Evolutionary conservation across 2,329 filamentous ascomycete species (phyloP).

Genomic region (Alternaria triticimaculans): DNA sequence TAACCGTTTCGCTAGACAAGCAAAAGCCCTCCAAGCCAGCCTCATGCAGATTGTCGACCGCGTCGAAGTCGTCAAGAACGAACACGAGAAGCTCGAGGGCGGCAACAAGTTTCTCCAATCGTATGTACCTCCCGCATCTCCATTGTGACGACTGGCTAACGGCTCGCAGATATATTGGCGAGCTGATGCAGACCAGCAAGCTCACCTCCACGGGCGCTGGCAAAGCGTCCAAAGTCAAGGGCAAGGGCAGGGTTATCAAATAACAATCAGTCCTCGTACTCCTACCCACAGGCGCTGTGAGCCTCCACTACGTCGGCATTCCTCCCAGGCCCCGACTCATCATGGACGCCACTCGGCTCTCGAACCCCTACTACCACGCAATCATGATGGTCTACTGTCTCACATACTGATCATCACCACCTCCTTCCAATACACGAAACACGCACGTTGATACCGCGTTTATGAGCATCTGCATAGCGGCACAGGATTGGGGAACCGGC

Average conservation of each 20-base stretch:
- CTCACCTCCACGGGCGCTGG: slow-evolving; percentile 61
- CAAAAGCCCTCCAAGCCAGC: slow-evolving; percentile 85
- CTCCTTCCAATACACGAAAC: slow-evolving; percentile 21
- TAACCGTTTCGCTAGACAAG: slow-evolving; percentile 68
- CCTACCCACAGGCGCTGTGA: slow-evolving; percentile 18
- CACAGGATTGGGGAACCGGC: slow-evolving; percentile 33
- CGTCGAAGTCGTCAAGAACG: slow-evolving; percentile 90
- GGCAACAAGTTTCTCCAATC: slow-evolving; percentile 94
- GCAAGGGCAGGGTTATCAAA: slow-evolving; percentile 47
- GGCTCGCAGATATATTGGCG: slow-evolving; percentile 82
- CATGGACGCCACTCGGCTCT: slow-evolving; percentile 40
- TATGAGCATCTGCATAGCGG: slow-evolving; percentile 49
- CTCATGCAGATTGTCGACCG: slow-evolving; percentile 89
- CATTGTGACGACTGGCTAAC: slow-evolving; percentile 19
- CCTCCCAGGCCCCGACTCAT: slow-evolving; percentile 35
- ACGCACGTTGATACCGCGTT: slow-evolving; percentile 33
- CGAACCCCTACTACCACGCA: slow-evolving; percentile 38
- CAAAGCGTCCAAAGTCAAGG: slow-evolving; percentile 58
- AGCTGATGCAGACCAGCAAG: slow-evolving; percentile 81
- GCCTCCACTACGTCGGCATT: slow-evolving; percentile 34
- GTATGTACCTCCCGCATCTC: slow-evolving; percentile 43
- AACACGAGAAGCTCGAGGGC: slow-evolving; percentile 95
- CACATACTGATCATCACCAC: slow-evolving; percentile 25
- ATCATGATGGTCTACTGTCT: slow-evolving; percentile 44
- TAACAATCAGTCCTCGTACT: slow-evolving; percentile 39